Evolutionary conservation across 2,329 filamentous ascomycete genomes (phyloP).

Genomic region (Calonectria honghensis): DNA sequence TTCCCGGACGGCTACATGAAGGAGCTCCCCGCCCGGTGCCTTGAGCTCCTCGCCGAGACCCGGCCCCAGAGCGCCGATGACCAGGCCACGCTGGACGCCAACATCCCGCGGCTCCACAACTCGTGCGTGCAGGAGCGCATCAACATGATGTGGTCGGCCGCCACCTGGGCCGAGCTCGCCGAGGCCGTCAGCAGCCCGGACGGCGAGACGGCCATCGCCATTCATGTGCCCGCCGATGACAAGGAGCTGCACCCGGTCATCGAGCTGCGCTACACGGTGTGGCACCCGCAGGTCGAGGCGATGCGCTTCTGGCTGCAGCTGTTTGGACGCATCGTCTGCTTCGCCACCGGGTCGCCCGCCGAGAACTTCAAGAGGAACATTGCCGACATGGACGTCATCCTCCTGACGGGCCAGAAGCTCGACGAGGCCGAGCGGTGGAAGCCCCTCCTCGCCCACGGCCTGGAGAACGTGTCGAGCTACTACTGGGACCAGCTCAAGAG

Average conservation of each 20-base stretch:
- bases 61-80: conserved; percentile 19
- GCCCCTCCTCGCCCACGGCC: conserved; percentile 32
- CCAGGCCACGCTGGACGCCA: conserved; percentile 26
- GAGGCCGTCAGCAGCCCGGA: conserved; percentile 23
- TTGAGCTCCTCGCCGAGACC: conserved; percentile 25
- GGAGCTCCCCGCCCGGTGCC: neutral
- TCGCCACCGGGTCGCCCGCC: conserved; percentile 21
- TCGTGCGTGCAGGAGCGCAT: conserved; percentile 40
- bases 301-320: conserved; percentile 46
- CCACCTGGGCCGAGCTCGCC: conserved; percentile 34
- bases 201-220: conserved; percentile 39
- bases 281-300: conserved; percentile 42
- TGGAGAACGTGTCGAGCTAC: conserved; percentile 36
- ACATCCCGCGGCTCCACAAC: conserved; percentile 37
- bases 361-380: conserved; percentile 30
- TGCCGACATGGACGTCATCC: conserved; percentile 9
- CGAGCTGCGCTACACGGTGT: conserved; percentile 41
- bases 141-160: conserved; percentile 42
- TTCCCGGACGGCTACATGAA: conserved; percentile 31
- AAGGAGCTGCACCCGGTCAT: conserved; percentile 20
- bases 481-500: conserved; percentile 40
- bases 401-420: conserved; percentile 24
- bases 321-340: conserved; percentile 42
- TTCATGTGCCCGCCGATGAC: conserved; percentile 12
- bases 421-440: conserved; percentile 36